phyloP scores from a whole-genome alignment of 192 early-diverging fungal species.

The Radiomyces spectabilis region DNA sequence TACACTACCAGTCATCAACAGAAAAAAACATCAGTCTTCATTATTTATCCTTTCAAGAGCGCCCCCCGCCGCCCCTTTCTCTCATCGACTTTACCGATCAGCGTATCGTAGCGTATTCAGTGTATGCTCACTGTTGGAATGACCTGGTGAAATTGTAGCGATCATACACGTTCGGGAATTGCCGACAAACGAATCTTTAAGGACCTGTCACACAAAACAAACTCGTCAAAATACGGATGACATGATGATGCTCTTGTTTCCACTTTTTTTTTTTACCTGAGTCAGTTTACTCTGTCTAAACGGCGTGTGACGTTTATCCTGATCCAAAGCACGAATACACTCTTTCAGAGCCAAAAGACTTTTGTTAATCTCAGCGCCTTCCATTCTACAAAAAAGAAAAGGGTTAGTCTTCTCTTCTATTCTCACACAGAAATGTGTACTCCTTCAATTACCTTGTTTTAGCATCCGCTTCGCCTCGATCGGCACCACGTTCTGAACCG shows the following conservation, averaged over 20 bases:
- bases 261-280: slow-evolving; percentile 47
- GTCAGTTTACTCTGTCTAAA: slow-evolving; percentile 97
- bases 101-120: slow-evolving; percentile 96
- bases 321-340: slow-evolving; percentile 93
- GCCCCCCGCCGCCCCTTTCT: too few relatives aligned
- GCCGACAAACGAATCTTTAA: slow-evolving; percentile 98
- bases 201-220: slow-evolving; percentile 14
- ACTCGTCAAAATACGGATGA: background rate
- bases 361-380: slow-evolving; percentile 99
- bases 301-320: slow-evolving; percentile 92
- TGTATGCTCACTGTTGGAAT: slow-evolving; percentile 86
- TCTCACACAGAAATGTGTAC: background rate
- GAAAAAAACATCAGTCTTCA: too few relatives aligned
- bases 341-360: slow-evolving; percentile 94
- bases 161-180: slow-evolving; percentile 97
- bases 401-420: background rate
- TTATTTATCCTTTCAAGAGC: too few relatives aligned
- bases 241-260: background rate
- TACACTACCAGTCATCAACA: background rate
- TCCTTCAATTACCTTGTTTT: slow-evolving; percentile 69
- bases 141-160: slow-evolving; percentile 90
- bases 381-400: slow-evolving; percentile 61
- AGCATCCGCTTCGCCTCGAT: slow-evolving; percentile 86
- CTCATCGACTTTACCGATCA: slow-evolving; percentile 53
- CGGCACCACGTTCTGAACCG: slow-evolving; percentile 94